A percentile compares a stretch with the other conserved stretches of the same genome.
Conservation (phyloP, 805 yeast genomes). For the Monosporozyma aerobia region DNA sequence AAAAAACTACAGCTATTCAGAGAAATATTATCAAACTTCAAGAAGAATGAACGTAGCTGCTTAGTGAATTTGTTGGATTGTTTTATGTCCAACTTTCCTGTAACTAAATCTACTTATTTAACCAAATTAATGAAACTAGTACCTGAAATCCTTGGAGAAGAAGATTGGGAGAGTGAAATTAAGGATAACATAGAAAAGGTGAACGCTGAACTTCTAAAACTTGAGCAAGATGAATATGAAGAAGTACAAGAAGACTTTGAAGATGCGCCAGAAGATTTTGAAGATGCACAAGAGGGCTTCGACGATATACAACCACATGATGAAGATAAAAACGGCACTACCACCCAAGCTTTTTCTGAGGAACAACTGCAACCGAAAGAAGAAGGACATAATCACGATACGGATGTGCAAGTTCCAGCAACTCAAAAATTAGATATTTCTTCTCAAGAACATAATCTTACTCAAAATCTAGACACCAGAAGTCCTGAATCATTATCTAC, state of each 20-base stretch:
- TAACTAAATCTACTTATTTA: neutral
- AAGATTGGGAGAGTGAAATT: neutral
- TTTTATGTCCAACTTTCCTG: neutral
- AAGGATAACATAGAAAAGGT: neutral
- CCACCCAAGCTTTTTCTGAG: neutral
- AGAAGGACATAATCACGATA: neutral
- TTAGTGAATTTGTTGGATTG: neutral
- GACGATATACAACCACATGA: neutral
- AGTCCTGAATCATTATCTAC: neutral
- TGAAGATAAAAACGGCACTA: neutral
- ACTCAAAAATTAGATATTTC: slow-evolving; percentile 4
- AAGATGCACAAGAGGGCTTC: neutral
- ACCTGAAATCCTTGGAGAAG: too few species aligned
- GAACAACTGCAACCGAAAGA: neutral
- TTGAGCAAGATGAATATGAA: neutral
- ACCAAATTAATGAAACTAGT: neutral
- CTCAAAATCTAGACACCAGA: neutral
- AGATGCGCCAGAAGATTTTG: neutral
- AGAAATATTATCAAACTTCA: neutral
- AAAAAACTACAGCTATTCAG: neutral
- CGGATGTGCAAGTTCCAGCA: slow-evolving; percentile 9
- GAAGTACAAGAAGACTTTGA: neutral
- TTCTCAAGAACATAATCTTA: neutral
- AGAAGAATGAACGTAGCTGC: neutral
- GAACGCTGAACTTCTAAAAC: neutral